Evolutionary conservation across 2,329 filamentous ascomycete species (phyloP).

Genomic region (Pseudophaeomoniella oleicola): DNA sequence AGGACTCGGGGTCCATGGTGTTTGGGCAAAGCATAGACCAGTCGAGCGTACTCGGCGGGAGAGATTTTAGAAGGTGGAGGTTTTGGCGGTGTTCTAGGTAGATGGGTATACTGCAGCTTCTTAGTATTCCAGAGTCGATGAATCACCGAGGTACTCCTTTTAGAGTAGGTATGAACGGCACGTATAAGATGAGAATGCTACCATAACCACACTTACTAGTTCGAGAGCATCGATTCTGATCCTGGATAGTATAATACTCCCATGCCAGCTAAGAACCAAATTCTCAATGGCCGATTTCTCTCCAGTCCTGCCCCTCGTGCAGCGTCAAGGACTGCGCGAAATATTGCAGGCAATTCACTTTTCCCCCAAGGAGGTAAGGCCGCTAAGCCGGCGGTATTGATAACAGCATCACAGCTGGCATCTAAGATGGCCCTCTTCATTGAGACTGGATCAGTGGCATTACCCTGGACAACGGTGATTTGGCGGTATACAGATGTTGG

Average conservation of each 20-base stretch:
- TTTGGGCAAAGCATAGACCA: conserved; percentile 25
- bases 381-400: conserved; percentile 25
- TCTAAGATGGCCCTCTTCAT: conserved; percentile 23
- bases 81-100: conserved; percentile 21
- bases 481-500: conserved; percentile 16
- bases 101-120: conserved; percentile 17
- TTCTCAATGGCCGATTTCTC: conserved; percentile 19
- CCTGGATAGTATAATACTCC: conserved; percentile 22
- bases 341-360: conserved; percentile 21
- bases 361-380: conserved; percentile 23
- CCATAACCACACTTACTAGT: conserved; percentile 15
- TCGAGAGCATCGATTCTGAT: conserved; percentile 16
- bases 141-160: conserved; percentile 1
- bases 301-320: conserved; percentile 19
- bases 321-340: conserved; percentile 19
- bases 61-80: conserved; percentile 13
- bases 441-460: conserved; percentile 19
- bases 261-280: conserved; percentile 23
- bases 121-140: conserved; percentile 7
- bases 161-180: conserved; percentile 3
- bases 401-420: conserved; percentile 22
- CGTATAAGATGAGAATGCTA: conserved; percentile 3
- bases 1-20: conserved; percentile 21
- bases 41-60: conserved; percentile 15
- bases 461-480: conserved; percentile 21